Evolutionary conservation across 148 eudicot genomes (phyloP), one percentile per base, ranked within the genome.

Genomic region (Spergularia marina): DNA sequence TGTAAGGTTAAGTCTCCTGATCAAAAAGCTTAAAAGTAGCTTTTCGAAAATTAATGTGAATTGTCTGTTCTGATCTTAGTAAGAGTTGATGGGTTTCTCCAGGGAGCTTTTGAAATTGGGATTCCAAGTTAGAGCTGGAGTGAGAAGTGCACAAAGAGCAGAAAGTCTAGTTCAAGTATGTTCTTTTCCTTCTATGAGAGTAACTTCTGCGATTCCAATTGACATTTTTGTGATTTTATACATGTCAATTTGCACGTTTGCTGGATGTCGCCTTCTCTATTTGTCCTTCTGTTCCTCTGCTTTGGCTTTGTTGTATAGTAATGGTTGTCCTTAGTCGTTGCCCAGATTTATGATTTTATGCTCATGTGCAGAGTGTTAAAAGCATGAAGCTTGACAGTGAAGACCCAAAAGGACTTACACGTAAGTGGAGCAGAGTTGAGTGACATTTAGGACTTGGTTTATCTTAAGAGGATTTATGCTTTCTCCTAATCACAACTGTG

Each of bases 91-190:
- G 11, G 16, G 71, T 71, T 82, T 80, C 54, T 74, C 66, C 87
- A 93, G 98, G 87, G 98, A 93, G 86, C 97, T 93, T 67, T 74
- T 93, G 80, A 93, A 93, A 84, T 78, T 91, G 72, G 98, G 98
- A 65, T 87, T 86, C 64, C 87, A 72, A 63, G 97, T 93, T 59
- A 86, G 87, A 87, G 98, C 97, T 73, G 98, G 97, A 54, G 98
- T 93, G 39, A 84, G 98, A 78, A 89, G 89, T 80, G 82, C 81
- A 57, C 90, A 91, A 78, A 87, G 90, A 77, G 98, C 98, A 21
- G 89, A 87, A 86, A 80, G 85, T 77, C 87, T 93, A 40, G 80
- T 85, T 72, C 84, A 85, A 80, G 98, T 93, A 91, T 68, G 86
- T 72, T n/a, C n/a, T n/a, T 80, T 63, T 25, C 55, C 65, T 49